Conservation (phyloP, 345 rosid species). For the Corchorus olitorius region DNA sequence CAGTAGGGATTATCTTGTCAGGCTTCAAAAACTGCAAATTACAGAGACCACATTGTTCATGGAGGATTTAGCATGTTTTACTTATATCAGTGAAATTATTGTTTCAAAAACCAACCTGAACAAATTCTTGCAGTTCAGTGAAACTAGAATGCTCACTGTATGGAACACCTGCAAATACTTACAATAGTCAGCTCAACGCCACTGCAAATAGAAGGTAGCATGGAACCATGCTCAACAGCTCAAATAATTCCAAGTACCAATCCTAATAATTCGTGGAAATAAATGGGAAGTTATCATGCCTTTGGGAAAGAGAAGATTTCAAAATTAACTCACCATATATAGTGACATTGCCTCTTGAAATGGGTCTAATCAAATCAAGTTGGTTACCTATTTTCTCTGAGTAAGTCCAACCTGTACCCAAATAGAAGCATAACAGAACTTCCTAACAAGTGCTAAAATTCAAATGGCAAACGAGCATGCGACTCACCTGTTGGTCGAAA, state of each 20-base stretch:
- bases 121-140: slow-evolving; percentile 72
- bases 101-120: slow-evolving; percentile 47
- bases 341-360: slow-evolving; percentile 55
- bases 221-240: background rate
- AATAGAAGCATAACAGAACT: background rate
- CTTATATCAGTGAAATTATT: background rate
- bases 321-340: slow-evolving; percentile 62
- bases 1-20: slow-evolving; percentile 77
- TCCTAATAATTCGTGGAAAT: background rate
- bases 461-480: background rate
- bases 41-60: slow-evolving; percentile 13
- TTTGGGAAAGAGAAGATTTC: slow-evolving; percentile 1
- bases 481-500: slow-evolving; percentile 74
- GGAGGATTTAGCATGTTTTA: background rate
- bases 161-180: slow-evolving; percentile 59
- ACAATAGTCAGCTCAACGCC: background rate
- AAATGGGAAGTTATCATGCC: background rate
- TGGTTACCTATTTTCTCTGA: slow-evolving; percentile 58
- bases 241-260: background rate
- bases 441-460: background rate
- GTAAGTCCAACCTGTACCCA: slow-evolving; percentile 72
- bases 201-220: background rate
- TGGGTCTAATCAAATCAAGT: slow-evolving; percentile 66
- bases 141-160: slow-evolving; percentile 88
- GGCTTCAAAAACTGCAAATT: slow-evolving; percentile 64